Evolutionary conservation across 2,329 filamentous ascomycete species (phyloP), one percentile per base, ranked within the genome.

Genomic region (Pseudogymnoascus verrucosus): DNA sequence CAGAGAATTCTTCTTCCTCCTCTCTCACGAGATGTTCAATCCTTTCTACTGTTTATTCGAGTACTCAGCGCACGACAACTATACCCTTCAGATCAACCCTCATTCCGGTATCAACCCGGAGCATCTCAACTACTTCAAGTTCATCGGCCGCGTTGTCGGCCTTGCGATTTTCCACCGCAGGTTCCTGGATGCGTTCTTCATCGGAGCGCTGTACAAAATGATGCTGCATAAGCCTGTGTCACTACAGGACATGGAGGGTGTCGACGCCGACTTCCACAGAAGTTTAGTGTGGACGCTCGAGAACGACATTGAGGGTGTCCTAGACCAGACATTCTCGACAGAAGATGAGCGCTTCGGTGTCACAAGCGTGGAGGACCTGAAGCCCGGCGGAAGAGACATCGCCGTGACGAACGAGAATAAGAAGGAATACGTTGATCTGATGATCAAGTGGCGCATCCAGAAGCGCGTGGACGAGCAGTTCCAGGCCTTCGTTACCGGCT

Each of bases 1-100:
- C 37, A 85, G 93, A 84, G 95, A 99, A 78, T 99, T 99, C 82
- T 99, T 99, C 83, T 99, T 99, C 86, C 82, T 99, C 42, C 85
- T 99, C 63, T 98, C 93, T 14, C 95, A 99, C 78, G 95, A 99
- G 80, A 99, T 99, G 95, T 99, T 99, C 81, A 99, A 99, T 77
- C 95, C 95, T 34, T 99, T 99, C 79, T 99, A 99, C 80, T 99
- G 95, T 76, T 83, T 99, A 62, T 99, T 99, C 81, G 95, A 99
- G 79, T 99, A 99, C 78, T 98, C 95, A 26, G 95, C 95, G 40
- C 95, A 99, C 81, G 95, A 99, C 85, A 99, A 99, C 80, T 99
- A 99, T 79, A 99, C 95, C 31, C 89, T 99, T 63, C 95, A 99
- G 78, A 99, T 99, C 81, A 99, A 99, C 79, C 95, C 95, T 54